phyloP scores from a whole-genome alignment of 169 alveolate genomes.

The Besnoitia besnoiti region DNA sequence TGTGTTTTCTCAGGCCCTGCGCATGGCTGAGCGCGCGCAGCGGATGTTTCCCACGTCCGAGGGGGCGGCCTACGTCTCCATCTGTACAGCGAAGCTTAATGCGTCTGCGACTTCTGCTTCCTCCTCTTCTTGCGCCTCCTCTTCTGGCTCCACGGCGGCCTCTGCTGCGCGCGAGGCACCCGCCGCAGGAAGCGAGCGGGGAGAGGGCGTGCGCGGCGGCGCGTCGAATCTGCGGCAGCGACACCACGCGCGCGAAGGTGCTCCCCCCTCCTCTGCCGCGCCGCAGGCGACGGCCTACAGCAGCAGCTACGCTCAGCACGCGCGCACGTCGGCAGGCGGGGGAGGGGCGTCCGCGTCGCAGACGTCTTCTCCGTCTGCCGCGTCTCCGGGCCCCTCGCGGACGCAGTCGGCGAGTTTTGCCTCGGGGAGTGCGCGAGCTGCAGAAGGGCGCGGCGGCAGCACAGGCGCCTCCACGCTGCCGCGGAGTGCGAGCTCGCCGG shows the following conservation, averaged over 20 bases:
- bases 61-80: constrained; percentile 37
- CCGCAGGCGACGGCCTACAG: not conserved
- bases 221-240: too few relatives aligned
- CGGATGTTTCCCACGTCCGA: constrained; percentile 80
- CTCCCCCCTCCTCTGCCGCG: not conserved
- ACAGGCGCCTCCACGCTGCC: not conserved
- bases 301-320: not conserved
- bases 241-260: too few relatives aligned
- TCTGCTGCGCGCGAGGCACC: not conserved
- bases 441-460: too few relatives aligned
- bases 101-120: not conserved
- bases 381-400: not conserved
- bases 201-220: too few relatives aligned
- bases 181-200: not conserved
- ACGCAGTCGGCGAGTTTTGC: not conserved
- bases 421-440: not conserved
- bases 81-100: not conserved
- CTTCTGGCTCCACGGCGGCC: not conserved
- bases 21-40: constrained; percentile 76
- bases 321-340: not conserved
- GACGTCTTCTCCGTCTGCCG: not conserved
- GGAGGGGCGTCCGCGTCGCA: not conserved
- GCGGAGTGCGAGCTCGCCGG: not conserved
- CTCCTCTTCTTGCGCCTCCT: not conserved
- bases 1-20: constrained; percentile 71